A percentile compares a stretch with the other conserved stretches of the same genome.
Evolutionary conservation across 176 grass and related monocot species (phyloP).

Genomic region (Paspalum vaginatum): DNA sequence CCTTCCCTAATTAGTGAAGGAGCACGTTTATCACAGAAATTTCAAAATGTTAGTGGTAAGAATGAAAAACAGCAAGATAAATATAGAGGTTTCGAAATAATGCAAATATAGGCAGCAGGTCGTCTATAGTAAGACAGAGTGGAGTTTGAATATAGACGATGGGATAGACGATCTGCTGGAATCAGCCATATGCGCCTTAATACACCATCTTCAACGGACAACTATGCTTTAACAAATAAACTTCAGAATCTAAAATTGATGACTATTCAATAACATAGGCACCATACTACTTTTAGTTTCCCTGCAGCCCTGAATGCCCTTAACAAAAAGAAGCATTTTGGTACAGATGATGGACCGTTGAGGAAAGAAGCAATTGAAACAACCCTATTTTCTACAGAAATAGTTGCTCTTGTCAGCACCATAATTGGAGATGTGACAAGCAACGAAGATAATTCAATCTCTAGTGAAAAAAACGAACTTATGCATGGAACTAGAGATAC

Average conservation of each 20-base stretch:
- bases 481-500: slow-evolving; percentile 1
- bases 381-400: slow-evolving; percentile 4
- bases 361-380: slow-evolving; percentile 31
- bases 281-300: slow-evolving; percentile 14
- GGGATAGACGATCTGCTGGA: too few relatives aligned
- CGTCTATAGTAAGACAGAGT: too few relatives aligned
- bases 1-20: slow-evolving; percentile 16
- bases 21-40: neutral
- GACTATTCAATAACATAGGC: neutral
- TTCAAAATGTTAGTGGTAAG: slow-evolving; percentile 2
- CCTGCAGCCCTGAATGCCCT: neutral
- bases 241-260: slow-evolving; percentile 23
- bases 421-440: slow-evolving; percentile 36
- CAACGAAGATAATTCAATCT: slow-evolving; percentile 28
- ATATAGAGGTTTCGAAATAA: neutral
- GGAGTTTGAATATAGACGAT: too few relatives aligned
- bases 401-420: neutral
- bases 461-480: slow-evolving; percentile 10
- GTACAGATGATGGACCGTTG: slow-evolving; percentile 24
- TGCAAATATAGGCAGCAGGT: neutral
- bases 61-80: neutral
- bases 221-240: neutral
- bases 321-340: slow-evolving; percentile 36
- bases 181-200: too few relatives aligned
- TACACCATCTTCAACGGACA: slow-evolving; percentile 10